Evolutionary conservation across 106 monocot species (phyloP).

Genomic region (Allium cepa): DNA sequence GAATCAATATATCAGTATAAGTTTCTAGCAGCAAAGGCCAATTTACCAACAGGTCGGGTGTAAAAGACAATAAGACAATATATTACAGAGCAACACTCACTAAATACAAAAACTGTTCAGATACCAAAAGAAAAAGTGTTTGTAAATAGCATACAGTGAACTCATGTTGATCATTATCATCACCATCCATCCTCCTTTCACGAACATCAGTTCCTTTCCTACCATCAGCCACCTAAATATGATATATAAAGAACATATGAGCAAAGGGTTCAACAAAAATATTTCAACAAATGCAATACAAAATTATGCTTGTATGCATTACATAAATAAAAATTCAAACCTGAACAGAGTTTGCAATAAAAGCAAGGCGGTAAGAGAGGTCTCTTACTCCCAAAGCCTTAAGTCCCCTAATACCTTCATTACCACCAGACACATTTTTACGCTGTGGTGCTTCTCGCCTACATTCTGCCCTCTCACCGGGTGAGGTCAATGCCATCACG

Average conservation of each 20-base stretch:
- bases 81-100: background rate
- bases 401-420: slow-evolving; percentile 85
- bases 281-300: slow-evolving; percentile 1
- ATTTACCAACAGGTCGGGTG: no score
- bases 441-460: slow-evolving; percentile 69
- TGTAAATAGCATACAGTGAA: slow-evolving; percentile 57
- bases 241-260: slow-evolving; percentile 4
- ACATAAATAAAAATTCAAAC: slow-evolving; percentile 16
- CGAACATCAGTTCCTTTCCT: slow-evolving; percentile 61
- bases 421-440: slow-evolving; percentile 54
- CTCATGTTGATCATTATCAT: slow-evolving; percentile 65
- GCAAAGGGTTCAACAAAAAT: background rate
- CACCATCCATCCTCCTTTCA: slow-evolving; percentile 65
- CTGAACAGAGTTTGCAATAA: slow-evolving; percentile 96
- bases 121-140: background rate
- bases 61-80: background rate
- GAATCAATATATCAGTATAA: no score
- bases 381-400: slow-evolving; percentile 82
- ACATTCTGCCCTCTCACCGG: slow-evolving; percentile 93
- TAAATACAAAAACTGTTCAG: no score
- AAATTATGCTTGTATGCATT: background rate
- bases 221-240: slow-evolving; percentile 62
- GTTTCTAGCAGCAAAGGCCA: no score
- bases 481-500: slow-evolving; percentile 88
- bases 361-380: slow-evolving; percentile 89